A percentile compares a stretch with the other conserved stretches of the same genome.
phyloP scores from a whole-genome alignment of 202 grass and related monocot species.

The Schoenoplectus triqueter region DNA sequence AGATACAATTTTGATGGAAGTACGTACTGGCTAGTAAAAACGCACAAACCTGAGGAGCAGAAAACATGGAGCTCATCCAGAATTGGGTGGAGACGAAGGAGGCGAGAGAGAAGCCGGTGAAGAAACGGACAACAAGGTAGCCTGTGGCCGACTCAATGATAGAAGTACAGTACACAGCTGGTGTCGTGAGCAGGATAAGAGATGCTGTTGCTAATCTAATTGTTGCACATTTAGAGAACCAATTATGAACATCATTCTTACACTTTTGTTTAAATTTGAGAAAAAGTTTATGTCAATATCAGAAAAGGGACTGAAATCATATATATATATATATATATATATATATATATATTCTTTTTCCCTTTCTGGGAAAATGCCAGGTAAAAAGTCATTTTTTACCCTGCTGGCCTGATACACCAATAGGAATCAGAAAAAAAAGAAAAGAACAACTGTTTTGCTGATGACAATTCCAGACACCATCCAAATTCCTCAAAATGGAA shows the following conservation, averaged over 20 bases:
- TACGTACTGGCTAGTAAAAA: neutral
- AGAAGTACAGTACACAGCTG: constrained; percentile 72
- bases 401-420: neutral
- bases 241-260: neutral
- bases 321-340: too few relatives aligned
- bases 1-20: neutral
- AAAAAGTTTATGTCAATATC: neutral
- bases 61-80: constrained; percentile 99
- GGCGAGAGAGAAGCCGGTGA: constrained; percentile 93
- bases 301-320: neutral
- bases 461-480: neutral
- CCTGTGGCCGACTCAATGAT: constrained; percentile 54
- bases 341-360: neutral
- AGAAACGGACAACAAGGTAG: constrained; percentile 75
- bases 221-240: neutral
- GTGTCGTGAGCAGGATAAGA: constrained; percentile 83
- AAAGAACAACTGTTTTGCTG: neutral
- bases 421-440: neutral
- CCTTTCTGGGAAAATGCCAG: neutral
- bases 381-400: neutral
- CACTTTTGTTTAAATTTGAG: neutral
- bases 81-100: constrained; percentile 93
- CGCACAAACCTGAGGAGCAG: constrained; percentile 48
- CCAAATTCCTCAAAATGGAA: neutral
- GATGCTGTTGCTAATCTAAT: constrained; percentile 60